Conservation (phyloP, 371 early-diverging fungal genomes). For the Lichtheimia ramosa region DNA sequence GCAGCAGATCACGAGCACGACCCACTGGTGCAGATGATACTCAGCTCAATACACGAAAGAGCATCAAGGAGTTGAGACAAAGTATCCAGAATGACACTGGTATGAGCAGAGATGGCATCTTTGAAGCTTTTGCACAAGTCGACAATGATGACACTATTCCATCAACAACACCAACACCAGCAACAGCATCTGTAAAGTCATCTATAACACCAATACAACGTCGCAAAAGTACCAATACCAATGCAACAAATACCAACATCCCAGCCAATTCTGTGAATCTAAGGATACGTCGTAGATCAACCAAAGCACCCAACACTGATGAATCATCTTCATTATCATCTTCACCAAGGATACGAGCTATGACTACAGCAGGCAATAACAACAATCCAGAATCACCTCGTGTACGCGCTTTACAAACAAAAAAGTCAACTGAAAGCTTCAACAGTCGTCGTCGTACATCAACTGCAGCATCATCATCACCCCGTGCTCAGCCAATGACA, state of each 20-base stretch:
- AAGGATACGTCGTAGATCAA: conserved; percentile 11
- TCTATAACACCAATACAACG: conserved; percentile 1
- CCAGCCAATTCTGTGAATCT: background rate
- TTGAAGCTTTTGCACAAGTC: conserved; percentile 31
- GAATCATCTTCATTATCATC: background rate
- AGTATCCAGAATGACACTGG: conserved; percentile 17
- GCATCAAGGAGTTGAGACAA: conserved; percentile 15
- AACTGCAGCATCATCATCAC: background rate
- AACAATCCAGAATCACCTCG: conserved; percentile 17
- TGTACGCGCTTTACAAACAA: conserved; percentile 18
- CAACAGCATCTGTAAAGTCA: conserved; percentile 1
- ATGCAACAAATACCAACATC: background rate
- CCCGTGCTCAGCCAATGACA: background rate
- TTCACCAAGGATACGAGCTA: background rate
- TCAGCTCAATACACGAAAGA: conserved; percentile 11
- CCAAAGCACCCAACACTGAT: background rate
- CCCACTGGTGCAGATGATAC: conserved; percentile 1
- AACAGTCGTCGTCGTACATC: conserved; percentile 1
- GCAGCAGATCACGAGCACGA: conserved; percentile 19
- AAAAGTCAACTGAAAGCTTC: conserved; percentile 20
- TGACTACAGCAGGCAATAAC: conserved; percentile 4
- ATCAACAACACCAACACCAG: background rate
- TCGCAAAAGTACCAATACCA: conserved; percentile 20
- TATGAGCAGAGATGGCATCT: conserved; percentile 28
- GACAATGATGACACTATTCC: conserved; percentile 17